Evolutionary conservation across 2,329 filamentous ascomycete genomes (phyloP), one percentile per base, ranked within the genome.

Genomic region (Aspergillus aculeatus): DNA sequence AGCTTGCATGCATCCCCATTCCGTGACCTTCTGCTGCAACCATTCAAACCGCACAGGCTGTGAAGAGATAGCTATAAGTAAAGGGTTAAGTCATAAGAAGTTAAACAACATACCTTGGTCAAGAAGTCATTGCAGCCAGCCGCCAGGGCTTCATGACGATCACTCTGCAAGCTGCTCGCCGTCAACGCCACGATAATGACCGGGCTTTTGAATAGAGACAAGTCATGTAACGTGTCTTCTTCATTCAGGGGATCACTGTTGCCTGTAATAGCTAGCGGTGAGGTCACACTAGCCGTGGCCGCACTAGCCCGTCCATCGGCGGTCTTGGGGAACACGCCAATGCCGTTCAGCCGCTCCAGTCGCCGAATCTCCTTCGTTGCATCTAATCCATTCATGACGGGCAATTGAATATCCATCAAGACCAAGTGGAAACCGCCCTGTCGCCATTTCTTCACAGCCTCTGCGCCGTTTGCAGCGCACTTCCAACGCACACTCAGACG

Each of bases 1-100:
- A 10, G 95, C 95, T 80, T 98, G 95, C 95, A 99, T 99, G 80
- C 95, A 98, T 58, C 95, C 95, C 95, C 95, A 99, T 82, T 99
- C 95, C 79, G 96, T 97, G 68, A 98, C 93, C 76, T 99, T 99
- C 59, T 94, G 87, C 75, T 97, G 92, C 26, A 99, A 85, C 93
- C 94, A 99, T 61, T 96, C 90, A 72, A 97, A 97, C 74, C 96
- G 96, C 67, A 99, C 94, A 21, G 95, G 95, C 91, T 96, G 51
- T 11, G 32, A 5, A 35, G n/a, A 58, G 65, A 47, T 63, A 57
- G 21, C 41, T 31, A 24, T 44, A n/a, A 23, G 11, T 11, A 57
- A n/a, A 16, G 35, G 12, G 12, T 12, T 35, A 3, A 6, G 26
- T 5, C 29, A 62, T n/a, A 5, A 19, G 50, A 57, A 61, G 19